A percentile compares a stretch with the other conserved stretches of the same genome.
Conservation (phyloP, 257 asterid species). For the Knoxia roxburghii region DNA sequence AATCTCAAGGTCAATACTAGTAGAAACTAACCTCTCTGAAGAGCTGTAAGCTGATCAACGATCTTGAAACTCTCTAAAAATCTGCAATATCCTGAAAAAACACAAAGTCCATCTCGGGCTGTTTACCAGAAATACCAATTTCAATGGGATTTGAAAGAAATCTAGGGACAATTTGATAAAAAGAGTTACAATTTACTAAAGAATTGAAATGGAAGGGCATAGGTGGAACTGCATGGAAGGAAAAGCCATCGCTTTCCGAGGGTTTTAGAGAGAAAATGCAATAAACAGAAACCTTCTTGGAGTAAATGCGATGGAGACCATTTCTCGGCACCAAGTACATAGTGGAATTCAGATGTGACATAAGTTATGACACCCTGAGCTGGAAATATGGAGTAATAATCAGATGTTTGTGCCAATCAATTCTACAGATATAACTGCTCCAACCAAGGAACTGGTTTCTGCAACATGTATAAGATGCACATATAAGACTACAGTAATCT, state of each 20-base stretch:
- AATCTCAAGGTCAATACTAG: no score
- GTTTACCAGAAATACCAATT: not conserved
- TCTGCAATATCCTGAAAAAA: conserved; percentile 4
- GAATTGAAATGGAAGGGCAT: conserved; percentile 18
- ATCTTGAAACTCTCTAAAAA: not conserved
- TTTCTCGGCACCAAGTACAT: conserved; percentile 37
- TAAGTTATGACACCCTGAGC: no score
- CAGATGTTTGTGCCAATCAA: no score
- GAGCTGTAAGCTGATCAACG: conserved; percentile 8
- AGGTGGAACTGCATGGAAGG: conserved; percentile 15
- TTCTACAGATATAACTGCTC: no score
- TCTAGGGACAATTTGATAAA: conserved; percentile 5
- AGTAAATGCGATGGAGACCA: conserved; percentile 17
- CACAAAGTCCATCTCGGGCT: conserved; percentile 3
- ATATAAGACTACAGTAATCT: no score
- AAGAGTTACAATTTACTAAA: conserved; percentile 1
- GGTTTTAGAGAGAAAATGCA: conserved; percentile 7
- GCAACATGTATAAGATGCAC: no score
- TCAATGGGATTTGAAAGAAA: conserved; percentile 14
- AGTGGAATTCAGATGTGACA: not conserved
- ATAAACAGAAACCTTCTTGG: conserved; percentile 11
- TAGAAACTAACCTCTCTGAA: conserved; percentile 12
- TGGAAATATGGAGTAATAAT: no score
- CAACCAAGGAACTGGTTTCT: no score
- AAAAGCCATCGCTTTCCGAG: conserved; percentile 13